Evolutionary conservation across 2,329 filamentous ascomycete species (phyloP).

Genomic region (Botryosphaeria agaves): DNA sequence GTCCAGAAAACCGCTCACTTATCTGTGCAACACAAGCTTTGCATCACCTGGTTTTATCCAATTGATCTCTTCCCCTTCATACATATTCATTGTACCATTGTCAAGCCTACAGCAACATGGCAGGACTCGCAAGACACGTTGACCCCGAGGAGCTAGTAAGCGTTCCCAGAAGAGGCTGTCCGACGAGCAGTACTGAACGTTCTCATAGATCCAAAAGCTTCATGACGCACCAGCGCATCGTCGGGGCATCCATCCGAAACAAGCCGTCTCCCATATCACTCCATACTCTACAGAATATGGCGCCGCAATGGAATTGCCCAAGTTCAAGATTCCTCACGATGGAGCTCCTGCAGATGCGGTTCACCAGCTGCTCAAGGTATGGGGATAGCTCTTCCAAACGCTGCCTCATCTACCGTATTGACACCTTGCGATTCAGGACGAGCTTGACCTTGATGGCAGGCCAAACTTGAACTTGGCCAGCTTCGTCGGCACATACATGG

Average conservation of each 20-base stretch:
- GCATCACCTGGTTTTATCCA: too few relatives aligned
- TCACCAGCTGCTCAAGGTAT: constrained; percentile 42
- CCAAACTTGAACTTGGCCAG: constrained; percentile 53
- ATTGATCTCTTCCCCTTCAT: too few relatives aligned
- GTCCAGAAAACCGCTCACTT: too few relatives aligned
- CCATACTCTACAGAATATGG: constrained; percentile 41
- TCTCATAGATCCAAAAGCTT: constrained; percentile 35
- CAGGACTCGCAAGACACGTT: constrained; percentile 32
- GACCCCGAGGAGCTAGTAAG: constrained; percentile 23
- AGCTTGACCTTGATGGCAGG: constrained; percentile 45
- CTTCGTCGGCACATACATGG: constrained; percentile 59
- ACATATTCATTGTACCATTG: not conserved
- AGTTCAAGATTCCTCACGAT: constrained; percentile 39
- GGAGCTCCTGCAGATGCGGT: constrained; percentile 45
- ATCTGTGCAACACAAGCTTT: too few relatives aligned
- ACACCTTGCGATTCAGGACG: too few relatives aligned
- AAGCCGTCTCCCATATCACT: constrained; percentile 33
- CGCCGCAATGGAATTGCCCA: constrained; percentile 36
- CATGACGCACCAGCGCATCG: constrained; percentile 27
- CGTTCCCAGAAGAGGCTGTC: constrained; percentile 6
- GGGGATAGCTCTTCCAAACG: too few relatives aligned
- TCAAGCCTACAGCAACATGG: constrained; percentile 16
- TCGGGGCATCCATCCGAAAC: constrained; percentile 16
- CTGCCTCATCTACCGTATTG: too few relatives aligned
- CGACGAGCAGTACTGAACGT: too few relatives aligned